These are phyloP conservation scores for Coemansia sp. DNA, from an alignment of 192 early-diverging fungal species.

Conservation along the genomic window DNA sequence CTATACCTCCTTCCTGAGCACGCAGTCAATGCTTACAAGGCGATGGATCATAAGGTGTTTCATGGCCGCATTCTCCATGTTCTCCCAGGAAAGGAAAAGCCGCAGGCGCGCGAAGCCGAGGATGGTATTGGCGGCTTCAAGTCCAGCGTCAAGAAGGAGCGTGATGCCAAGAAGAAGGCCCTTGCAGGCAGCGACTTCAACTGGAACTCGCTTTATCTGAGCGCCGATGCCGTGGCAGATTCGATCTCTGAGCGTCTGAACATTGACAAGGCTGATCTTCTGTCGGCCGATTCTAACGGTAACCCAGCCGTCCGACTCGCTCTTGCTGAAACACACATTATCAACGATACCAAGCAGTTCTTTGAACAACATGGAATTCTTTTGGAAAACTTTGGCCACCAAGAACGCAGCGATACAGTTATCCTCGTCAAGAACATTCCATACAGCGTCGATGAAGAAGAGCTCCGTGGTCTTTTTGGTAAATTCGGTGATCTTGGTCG, in stretches of 20 bases:
- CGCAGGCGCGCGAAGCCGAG: slow-evolving; percentile 38
- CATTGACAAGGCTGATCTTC: slow-evolving; percentile 88
- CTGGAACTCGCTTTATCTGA: slow-evolving; percentile 98
- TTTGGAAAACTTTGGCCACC: slow-evolving; percentile 75
- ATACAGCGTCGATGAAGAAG: slow-evolving; percentile 75
- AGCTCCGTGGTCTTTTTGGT: slow-evolving; percentile 79
- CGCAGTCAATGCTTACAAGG: slow-evolving; percentile 83
- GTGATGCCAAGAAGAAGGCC: slow-evolving; percentile 77
- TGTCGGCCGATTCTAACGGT: slow-evolving; percentile 69
- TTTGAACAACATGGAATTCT: slow-evolving; percentile 84
- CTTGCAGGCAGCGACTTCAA: slow-evolving; percentile 82
- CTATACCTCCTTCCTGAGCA: slow-evolving; percentile 90
- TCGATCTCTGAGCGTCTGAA: slow-evolving; percentile 92
- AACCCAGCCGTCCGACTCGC: slow-evolving; percentile 93
- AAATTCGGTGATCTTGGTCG: slow-evolving; percentile 88
- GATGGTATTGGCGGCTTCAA: slow-evolving; percentile 58
- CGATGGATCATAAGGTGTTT: slow-evolving; percentile 82
- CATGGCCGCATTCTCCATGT: slow-evolving; percentile 92
- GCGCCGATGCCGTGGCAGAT: slow-evolving; percentile 90
- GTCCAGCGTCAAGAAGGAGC: slow-evolving; percentile 77
- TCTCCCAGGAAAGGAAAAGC: slow-evolving; percentile 84
- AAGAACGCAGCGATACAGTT: slow-evolving; percentile 82
- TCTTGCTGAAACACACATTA: slow-evolving; percentile 95
- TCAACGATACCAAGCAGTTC: slow-evolving; percentile 91
- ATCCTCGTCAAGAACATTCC: slow-evolving; percentile 97